Conservation (phyloP, 2,329 filamentous ascomycete genomes). For the Aspergillus pseudonomiae region DNA sequence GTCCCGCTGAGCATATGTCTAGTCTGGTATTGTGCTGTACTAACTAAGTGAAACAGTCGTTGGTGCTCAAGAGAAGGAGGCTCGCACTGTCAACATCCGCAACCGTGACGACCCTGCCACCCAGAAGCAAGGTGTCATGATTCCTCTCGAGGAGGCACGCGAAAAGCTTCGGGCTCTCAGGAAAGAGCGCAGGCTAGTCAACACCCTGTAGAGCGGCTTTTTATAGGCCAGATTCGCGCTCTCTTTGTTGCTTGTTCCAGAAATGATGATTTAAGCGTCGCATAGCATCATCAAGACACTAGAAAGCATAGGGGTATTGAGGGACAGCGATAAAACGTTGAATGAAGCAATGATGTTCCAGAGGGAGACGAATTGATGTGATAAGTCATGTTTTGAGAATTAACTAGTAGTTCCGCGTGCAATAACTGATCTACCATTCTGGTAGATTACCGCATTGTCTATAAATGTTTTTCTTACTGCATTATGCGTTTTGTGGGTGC, state of each 20-base stretch:
- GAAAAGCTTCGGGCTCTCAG: conserved; percentile 53
- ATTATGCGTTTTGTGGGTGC: background rate
- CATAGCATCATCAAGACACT: conserved; percentile 3
- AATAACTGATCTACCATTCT: background rate
- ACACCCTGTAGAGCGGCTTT: conserved; percentile 34
- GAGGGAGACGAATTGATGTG: conserved; percentile 1
- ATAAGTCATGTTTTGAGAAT: background rate
- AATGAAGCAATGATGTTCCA: conserved; percentile 10
- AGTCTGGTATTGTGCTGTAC: conserved; percentile 1
- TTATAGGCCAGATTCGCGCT: background rate
- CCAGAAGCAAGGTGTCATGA: conserved; percentile 64
- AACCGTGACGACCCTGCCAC: conserved; percentile 66
- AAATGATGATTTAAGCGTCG: background rate
- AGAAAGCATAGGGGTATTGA: background rate
- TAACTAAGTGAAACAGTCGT: conserved; percentile 51
- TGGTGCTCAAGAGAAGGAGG: conserved; percentile 63
- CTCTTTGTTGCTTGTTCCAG: background rate
- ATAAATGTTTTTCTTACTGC: background rate
- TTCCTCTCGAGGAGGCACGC: conserved; percentile 63
- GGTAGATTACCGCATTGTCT: background rate
- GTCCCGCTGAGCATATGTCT: background rate
- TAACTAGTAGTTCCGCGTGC: background rate
- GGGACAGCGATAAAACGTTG: conserved; percentile 5
- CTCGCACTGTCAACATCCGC: conserved; percentile 63
- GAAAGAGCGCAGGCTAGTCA: conserved; percentile 50